Evolutionary conservation across 2,329 filamentous ascomycete genomes (phyloP), one percentile per base, ranked within the genome.

Genomic region (Fusarium begoniae): DNA sequence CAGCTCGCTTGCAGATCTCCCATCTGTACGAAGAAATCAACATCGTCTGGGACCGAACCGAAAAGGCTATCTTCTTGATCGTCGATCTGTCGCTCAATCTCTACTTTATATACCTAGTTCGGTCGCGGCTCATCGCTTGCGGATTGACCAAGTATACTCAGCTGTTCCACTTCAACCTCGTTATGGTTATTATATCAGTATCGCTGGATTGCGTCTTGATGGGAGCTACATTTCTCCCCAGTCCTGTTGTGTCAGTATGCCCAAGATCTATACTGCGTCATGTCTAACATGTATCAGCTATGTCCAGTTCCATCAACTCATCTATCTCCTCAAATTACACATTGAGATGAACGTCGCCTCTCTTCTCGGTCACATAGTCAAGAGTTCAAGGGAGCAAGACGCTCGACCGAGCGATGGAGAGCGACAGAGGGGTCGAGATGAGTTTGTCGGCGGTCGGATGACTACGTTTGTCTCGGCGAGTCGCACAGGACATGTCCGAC

Each of bases 21-120:
- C 58, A 47, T 20, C 12, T 63, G 3, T 74, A 70, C 45, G 66
- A 70, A n/a, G 62, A 74, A 32, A 70, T 73, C 18, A 74, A 74
- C 51, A 56, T 67, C 13, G 45, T 74, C n/a, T 74, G 70, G 70
- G 71, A 74, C 37, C 62, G 71, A 62, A 67, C 66, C 58, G 71
- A 74, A 48, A 74, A 74, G 58, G 71, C 30, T 6, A 13, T 74
- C 20, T 74, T 74, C 43, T 38, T 70, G 13, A 51, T 67, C 5
- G 59, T 73, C 44, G 71, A 74, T 56, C 50, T 74, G 3, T 24
- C 15, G 6, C 71, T 74, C 24, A 74, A 74, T 20, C 54, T 74
- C 26, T 74, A 74, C 50, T 74, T 74, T 15, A 70, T 74, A 45
- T 41, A 74, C n/a, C 62, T 74, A 6, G 71, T 74, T 40, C 66